Conservation (phyloP, 2,329 filamentous ascomycete genomes). For the Hypoxylon sp. region DNA sequence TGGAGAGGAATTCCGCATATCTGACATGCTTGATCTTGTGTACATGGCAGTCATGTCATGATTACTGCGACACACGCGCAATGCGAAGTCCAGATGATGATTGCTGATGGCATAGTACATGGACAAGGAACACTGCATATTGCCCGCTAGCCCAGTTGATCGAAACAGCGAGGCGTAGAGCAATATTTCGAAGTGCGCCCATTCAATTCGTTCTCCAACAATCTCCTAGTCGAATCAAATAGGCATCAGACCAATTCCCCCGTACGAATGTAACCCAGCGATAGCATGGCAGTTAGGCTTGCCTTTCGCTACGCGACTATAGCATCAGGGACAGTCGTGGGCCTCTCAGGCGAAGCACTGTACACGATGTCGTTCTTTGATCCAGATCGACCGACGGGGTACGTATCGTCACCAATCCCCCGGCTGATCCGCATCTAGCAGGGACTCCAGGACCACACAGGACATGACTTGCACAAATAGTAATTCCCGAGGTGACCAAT, state of each 20-base stretch:
- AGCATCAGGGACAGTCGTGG: slow-evolving; percentile 31
- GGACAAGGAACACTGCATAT: slow-evolving; percentile 27
- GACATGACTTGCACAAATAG: slow-evolving; percentile 39
- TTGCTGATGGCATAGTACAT: slow-evolving; percentile 9
- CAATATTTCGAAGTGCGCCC: slow-evolving; percentile 25
- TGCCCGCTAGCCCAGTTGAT: slow-evolving; percentile 22
- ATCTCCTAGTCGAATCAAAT: slow-evolving; percentile 20
- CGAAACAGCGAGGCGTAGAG: slow-evolving; percentile 24
- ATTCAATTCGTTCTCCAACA: slow-evolving; percentile 28
- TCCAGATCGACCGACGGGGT: slow-evolving; percentile 36
- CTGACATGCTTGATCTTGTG: slow-evolving; percentile 23
- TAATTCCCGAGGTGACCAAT: slow-evolving; percentile 44
- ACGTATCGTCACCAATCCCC: slow-evolving; percentile 38
- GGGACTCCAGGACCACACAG: slow-evolving; percentile 25
- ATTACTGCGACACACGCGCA: slow-evolving; percentile 23
- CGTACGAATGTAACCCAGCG: slow-evolving; percentile 36
- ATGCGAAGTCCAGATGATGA: slow-evolving; percentile 26
- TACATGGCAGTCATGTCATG: slow-evolving; percentile 5
- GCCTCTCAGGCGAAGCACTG: slow-evolving; percentile 9
- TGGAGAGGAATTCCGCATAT: slow-evolving; percentile 22
- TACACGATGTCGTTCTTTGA: slow-evolving; percentile 17
- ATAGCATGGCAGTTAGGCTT: slow-evolving; percentile 38
- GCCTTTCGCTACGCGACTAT: slow-evolving; percentile 27
- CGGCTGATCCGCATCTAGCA: slow-evolving; percentile 36
- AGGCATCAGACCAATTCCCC: slow-evolving; percentile 31